These are phyloP conservation scores for Isatis lusitanica DNA, from an alignment of 441 rosid species.

Conservation along the genomic window DNA sequence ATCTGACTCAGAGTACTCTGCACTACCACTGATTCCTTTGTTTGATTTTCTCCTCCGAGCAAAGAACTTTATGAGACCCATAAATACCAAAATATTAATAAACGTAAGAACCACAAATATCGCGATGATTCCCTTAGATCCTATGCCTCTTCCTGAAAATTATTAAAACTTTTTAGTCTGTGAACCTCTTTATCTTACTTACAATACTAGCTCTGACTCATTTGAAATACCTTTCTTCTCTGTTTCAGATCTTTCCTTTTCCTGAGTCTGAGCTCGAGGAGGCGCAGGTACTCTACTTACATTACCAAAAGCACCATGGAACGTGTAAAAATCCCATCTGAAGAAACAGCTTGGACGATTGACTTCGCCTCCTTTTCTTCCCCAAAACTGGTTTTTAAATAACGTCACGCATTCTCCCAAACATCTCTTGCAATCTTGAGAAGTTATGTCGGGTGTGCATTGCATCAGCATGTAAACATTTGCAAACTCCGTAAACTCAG, in stretches of 20 bases:
- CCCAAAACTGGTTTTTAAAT: neutral
- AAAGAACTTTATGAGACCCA: neutral
- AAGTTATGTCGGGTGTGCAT: constrained; percentile 41
- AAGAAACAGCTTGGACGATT: constrained; percentile 34
- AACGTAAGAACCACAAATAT: neutral
- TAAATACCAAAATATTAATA: constrained; percentile 11
- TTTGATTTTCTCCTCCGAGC: constrained; percentile 8
- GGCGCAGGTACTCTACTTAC: constrained; percentile 7
- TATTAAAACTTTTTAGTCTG: neutral
- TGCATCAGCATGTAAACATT: constrained; percentile 37
- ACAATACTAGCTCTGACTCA: neutral
- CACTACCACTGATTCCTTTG: neutral
- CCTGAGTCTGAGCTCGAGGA: neutral
- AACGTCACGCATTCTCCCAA: constrained; percentile 17
- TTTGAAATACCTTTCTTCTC: constrained; percentile 20
- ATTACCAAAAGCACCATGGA: constrained; percentile 19
- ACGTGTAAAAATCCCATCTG: constrained; percentile 43
- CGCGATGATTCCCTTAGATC: neutral
- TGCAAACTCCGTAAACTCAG: neutral
- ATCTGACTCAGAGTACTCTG: constrained; percentile 7
- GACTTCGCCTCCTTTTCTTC: constrained; percentile 34
- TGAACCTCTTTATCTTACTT: neutral
- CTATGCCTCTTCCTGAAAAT: neutral
- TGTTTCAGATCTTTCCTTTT: neutral
- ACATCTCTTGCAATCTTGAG: constrained; percentile 35